These are phyloP conservation scores for Colletotrichum sp. DNA, from an alignment of 2,329 filamentous ascomycete genomes.

Conservation along the genomic window DNA sequence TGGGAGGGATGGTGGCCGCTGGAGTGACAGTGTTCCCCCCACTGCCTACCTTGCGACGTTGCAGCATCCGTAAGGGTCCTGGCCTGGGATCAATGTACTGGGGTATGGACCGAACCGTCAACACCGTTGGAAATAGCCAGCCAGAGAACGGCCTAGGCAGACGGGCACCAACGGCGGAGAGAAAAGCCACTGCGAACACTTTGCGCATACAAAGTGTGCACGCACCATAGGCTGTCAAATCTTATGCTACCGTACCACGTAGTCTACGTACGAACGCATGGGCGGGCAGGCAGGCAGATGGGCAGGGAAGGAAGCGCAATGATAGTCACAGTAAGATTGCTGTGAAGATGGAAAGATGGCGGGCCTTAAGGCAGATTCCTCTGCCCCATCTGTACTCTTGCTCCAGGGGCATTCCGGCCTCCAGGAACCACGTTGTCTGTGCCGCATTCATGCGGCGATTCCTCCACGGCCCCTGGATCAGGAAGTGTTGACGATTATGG, in stretches of 20 bases:
- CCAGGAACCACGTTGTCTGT: neutral
- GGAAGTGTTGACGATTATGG: neutral
- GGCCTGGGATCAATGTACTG: neutral
- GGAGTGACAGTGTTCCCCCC: neutral
- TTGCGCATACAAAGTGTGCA: neutral
- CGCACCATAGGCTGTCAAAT: neutral
- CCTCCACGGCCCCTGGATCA: neutral
- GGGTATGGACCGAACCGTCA: neutral
- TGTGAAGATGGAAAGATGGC: neutral
- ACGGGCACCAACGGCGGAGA: neutral
- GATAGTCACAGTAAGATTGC: neutral
- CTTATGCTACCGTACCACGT: neutral
- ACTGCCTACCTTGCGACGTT: neutral
- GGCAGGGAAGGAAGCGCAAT: neutral
- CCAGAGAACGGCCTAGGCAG: neutral
- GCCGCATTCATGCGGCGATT: neutral
- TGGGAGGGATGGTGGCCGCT: neutral
- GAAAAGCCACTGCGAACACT: neutral
- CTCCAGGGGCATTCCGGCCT: neutral
- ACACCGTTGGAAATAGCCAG: neutral
- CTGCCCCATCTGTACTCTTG: neutral
- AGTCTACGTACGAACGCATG: neutral
- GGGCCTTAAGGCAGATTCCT: neutral
- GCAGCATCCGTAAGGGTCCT: neutral
- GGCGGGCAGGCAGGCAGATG: neutral